phyloP scores from a whole-genome alignment of 2,329 filamentous ascomycete species.

The Talaromyces islandicus region DNA sequence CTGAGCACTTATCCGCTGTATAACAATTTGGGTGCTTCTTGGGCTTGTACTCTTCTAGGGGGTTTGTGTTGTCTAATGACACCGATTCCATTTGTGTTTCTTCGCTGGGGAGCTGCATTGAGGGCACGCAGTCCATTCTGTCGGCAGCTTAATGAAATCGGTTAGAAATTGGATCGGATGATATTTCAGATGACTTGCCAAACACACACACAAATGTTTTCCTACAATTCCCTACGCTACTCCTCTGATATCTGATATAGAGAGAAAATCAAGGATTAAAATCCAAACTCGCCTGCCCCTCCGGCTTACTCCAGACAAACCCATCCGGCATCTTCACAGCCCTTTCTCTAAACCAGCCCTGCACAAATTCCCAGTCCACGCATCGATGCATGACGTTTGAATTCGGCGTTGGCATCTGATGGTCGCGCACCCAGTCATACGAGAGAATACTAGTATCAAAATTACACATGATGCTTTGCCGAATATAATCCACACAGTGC shows the following conservation, averaged over 20 bases:
- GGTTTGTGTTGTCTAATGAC: constrained; percentile 34
- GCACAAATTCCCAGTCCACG: not conserved
- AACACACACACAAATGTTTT: too few relatives aligned
- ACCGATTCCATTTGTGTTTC: constrained; percentile 37
- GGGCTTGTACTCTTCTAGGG: constrained; percentile 36
- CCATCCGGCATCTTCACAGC: not conserved
- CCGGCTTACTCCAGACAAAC: constrained; percentile 1
- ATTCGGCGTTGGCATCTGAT: constrained; percentile 2
- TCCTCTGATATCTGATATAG: not conserved
- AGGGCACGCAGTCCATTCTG: constrained; percentile 26
- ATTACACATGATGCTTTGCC: constrained; percentile 5
- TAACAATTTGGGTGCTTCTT: constrained; percentile 29
- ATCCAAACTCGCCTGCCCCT: not conserved
- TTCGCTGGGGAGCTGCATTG: constrained; percentile 19
- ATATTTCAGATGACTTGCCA: not conserved
- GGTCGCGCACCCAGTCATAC: constrained; percentile 2
- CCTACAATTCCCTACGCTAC: not conserved
- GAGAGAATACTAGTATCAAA: constrained; percentile 2
- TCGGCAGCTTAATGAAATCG: constrained; percentile 14
- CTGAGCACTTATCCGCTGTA: constrained; percentile 41
- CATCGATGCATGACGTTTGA: constrained; percentile 3
- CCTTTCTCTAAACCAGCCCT: not conserved
- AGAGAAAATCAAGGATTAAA: not conserved
- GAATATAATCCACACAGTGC: constrained; percentile 4
- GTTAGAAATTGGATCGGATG: not conserved